These are phyloP conservation scores for Parmales sp. DNA, from an alignment of 108 stramenopile genomes.

Conservation along the genomic window DNA sequence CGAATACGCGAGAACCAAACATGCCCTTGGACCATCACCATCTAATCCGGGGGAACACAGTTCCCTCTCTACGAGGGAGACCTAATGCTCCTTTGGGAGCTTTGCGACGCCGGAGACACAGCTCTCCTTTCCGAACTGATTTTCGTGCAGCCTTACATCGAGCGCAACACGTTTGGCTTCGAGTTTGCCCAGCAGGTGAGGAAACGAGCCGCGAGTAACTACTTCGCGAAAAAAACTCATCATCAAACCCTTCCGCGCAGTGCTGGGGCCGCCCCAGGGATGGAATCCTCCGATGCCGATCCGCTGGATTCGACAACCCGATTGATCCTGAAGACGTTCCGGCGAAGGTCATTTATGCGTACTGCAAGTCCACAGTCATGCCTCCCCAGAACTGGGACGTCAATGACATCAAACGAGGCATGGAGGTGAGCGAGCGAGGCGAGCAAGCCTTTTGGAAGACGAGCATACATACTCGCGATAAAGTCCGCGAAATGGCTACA, in stretches of 20 bases:
- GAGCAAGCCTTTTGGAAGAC: too few relatives aligned
- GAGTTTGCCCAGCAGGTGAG: background rate
- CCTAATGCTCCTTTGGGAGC: background rate
- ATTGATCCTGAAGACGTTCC: background rate
- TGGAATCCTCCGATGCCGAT: background rate
- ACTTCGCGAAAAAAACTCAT: too few relatives aligned
- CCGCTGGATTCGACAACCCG: background rate
- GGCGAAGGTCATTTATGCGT: background rate
- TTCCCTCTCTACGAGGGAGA: background rate
- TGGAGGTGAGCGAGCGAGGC: too few relatives aligned
- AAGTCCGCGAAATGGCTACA: too few relatives aligned
- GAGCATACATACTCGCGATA: too few relatives aligned
- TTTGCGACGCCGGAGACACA: conserved; percentile 9
- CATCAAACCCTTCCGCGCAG: too few relatives aligned
- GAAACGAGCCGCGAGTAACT: too few relatives aligned
- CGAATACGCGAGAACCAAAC: too few relatives aligned
- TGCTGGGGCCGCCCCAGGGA: conserved; percentile 4
- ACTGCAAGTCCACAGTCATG: background rate
- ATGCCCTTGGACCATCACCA: too few relatives aligned
- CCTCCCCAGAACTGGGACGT: conserved; percentile 7
- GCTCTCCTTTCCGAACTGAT: background rate
- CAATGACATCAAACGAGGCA: conserved; percentile 4
- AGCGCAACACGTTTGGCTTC: conserved; percentile 5
- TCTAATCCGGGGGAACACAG: too few relatives aligned
- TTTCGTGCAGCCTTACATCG: conserved; percentile 5